Conservation (phyloP, 345 rosid genomes). For the Melaleuca alternifolia region DNA sequence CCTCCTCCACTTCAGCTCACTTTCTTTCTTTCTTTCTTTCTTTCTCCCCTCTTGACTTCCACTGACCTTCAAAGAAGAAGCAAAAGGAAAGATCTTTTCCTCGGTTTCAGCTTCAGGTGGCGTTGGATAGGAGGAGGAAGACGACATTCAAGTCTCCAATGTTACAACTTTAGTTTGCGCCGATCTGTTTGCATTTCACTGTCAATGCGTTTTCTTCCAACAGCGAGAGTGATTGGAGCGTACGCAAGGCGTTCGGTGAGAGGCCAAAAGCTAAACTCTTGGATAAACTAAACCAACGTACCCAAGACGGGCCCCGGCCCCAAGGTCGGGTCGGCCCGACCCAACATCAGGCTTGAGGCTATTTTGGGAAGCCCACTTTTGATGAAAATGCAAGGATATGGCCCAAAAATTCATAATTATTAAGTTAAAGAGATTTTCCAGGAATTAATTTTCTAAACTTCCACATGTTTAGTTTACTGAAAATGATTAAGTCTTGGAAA, state of each 20-base stretch:
- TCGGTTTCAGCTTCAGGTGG: background rate
- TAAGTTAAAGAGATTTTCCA: background rate
- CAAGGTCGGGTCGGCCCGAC: background rate
- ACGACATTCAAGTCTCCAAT: background rate
- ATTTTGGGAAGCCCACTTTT: background rate
- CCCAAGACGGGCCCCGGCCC: background rate
- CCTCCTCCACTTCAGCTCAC: background rate
- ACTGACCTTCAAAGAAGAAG: background rate
- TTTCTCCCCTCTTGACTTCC: background rate
- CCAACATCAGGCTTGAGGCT: background rate
- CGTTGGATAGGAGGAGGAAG: background rate
- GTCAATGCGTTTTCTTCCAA: background rate
- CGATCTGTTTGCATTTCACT: background rate
- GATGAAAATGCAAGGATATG: background rate
- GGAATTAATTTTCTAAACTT: background rate
- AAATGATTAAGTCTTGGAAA: too few relatives aligned
- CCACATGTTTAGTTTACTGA: background rate
- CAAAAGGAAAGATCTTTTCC: background rate
- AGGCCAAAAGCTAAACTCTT: background rate
- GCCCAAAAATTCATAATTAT: background rate
- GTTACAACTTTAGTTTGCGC: background rate
- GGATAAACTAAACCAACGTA: background rate
- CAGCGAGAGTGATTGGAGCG: background rate
- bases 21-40: background rate
- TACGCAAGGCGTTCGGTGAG: background rate